These are phyloP conservation scores for Lactarius hatsudake DNA, from an alignment of 768 basidiomycete species.

Conservation along the genomic window DNA sequence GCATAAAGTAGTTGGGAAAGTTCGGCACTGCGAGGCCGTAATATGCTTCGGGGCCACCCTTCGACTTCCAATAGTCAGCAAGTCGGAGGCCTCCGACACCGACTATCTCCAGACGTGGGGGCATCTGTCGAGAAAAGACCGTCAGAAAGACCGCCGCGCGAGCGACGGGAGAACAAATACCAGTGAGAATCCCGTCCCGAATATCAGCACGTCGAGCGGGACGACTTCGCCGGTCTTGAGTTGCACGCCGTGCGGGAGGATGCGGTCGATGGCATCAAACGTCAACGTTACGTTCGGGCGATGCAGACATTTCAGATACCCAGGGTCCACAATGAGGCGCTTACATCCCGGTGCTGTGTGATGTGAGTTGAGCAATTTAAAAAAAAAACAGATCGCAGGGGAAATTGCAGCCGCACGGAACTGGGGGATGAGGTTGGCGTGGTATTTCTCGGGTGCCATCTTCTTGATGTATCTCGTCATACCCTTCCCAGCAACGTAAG, in stretches of 20 bases:
- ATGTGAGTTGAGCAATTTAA: background rate
- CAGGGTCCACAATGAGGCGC: slow-evolving; percentile 59
- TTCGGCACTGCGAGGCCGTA: slow-evolving; percentile 37
- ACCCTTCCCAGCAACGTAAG: slow-evolving; percentile 32
- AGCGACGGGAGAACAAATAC: slow-evolving; percentile 32
- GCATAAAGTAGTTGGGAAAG: slow-evolving; percentile 28
- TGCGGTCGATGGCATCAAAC: slow-evolving; percentile 48
- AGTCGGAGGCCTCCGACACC: slow-evolving; percentile 45
- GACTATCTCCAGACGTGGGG: slow-evolving; percentile 30
- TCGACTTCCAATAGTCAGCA: slow-evolving; percentile 44
- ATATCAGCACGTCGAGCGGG: slow-evolving; percentile 55
- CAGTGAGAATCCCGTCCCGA: slow-evolving; percentile 52
- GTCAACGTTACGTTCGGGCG: slow-evolving; percentile 51
- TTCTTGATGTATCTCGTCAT: slow-evolving; percentile 46
- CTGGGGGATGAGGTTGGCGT: slow-evolving; percentile 43
- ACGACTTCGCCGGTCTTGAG: slow-evolving; percentile 49
- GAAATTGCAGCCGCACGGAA: slow-evolving; percentile 41
- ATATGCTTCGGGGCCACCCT: slow-evolving; percentile 53
- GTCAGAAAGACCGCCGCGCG: background rate
- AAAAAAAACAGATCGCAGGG: background rate
- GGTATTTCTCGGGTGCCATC: slow-evolving; percentile 40
- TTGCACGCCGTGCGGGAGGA: slow-evolving; percentile 50
- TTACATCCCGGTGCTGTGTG: slow-evolving; percentile 56
- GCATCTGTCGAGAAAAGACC: slow-evolving; percentile 14
- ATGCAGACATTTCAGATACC: slow-evolving; percentile 52